Base-by-base conservation (phyloP, 805 yeast species). In the Ogataea philodendri region DNA sequence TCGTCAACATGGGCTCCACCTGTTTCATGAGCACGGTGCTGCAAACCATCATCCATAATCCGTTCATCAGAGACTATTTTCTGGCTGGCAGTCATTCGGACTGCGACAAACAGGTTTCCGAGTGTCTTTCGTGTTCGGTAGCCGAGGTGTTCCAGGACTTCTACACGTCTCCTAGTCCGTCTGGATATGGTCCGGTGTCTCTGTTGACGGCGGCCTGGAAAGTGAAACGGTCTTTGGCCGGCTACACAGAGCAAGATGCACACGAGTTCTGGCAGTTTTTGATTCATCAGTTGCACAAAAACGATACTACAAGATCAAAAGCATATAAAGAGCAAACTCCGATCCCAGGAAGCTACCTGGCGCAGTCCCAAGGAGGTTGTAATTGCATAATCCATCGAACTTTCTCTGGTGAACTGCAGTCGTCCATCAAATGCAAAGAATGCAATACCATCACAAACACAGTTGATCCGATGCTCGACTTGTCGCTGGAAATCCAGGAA, bases 171-270 rank as follows among this genome's bases (percentile, higher is more conserved):
- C 64, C 70, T 11, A 63, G 70, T 19, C 70, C 74, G 28, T 70
- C 77, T 20, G 88, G 95, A 2, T 81, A 65, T 62, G 97, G 97
- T 0, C 82, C 93, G 44, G 80, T 93, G 2, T 75, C 83, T 32
- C 61, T 93, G 30, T 67, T 93, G 32, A 71, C 76, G n/a, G 85
- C 96, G 9, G 81, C 96, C 1, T 88, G 96, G 90, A 81, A 80
- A 51, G 80, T 81, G 30, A 84, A 86, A 49, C 76, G 84, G 46
- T 74, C 87, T 21, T 72, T 93, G 40, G 95, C 97, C 0, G 99
- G 99, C 1, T 89, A 89, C 48, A 83, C 93, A 22, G 97, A 93
- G 60, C 99, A 93, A 61, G 99, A 93, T 58, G 97, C 98, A 0
- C 99, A 93, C 62, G 99, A 93, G 60, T 93, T 90, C 60, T 82